These are phyloP conservation scores for Cyclotella cryptica DNA, from an alignment of 108 stramenopile genomes.

Conservation along the genomic window DNA sequence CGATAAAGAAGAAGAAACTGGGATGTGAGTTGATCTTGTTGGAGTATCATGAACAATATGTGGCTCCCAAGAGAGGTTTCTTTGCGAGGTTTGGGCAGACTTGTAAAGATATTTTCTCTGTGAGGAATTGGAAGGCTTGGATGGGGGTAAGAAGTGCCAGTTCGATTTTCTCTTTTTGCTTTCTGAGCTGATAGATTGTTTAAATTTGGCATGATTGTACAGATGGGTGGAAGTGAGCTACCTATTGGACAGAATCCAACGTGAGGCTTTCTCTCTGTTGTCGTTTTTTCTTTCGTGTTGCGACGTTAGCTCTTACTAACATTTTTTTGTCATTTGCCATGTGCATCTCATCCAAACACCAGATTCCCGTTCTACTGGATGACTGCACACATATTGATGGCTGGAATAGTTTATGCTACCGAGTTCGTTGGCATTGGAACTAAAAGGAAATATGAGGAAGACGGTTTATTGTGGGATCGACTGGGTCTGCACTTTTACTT, in stretches of 20 bases:
- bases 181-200: background rate
- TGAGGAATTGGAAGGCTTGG: conserved; percentile 76
- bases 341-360: background rate
- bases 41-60: conserved; percentile 62
- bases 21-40: conserved; percentile 67
- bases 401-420: conserved; percentile 53
- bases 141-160: conserved; percentile 49
- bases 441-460: conserved; percentile 21
- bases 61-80: conserved; percentile 30
- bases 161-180: background rate
- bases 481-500: conserved; percentile 63
- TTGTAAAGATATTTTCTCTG: conserved; percentile 48
- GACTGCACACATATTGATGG: conserved; percentile 53
- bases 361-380: conserved; percentile 81
- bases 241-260: conserved; percentile 69
- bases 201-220: background rate
- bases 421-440: conserved; percentile 54
- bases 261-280: background rate
- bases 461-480: conserved; percentile 70
- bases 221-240: conserved; percentile 51
- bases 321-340: background rate
- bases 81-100: conserved; percentile 37
- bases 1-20: conserved; percentile 81
- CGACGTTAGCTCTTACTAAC: background rate
- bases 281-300: background rate